Conservation (phyloP, 768 basidiomycete species). For the Tephrocybe sp. region DNA sequence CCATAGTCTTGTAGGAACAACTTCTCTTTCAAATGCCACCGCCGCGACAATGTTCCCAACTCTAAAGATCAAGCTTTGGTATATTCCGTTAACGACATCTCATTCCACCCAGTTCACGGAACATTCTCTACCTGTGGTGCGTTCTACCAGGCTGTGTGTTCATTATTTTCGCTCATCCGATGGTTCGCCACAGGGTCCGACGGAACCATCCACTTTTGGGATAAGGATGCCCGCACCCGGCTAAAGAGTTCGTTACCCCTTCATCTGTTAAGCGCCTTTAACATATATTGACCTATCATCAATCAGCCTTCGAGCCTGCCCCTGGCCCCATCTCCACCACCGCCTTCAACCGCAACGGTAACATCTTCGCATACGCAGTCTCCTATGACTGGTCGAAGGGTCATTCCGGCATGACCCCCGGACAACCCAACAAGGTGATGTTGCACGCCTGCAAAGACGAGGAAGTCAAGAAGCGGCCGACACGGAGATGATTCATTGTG, state of each 20-base stretch:
- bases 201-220: conserved; percentile 92
- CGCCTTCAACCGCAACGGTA: conserved; percentile 85
- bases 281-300: not conserved
- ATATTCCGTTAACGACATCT: conserved; percentile 83
- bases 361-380: conserved; percentile 88
- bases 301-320: conserved; percentile 66
- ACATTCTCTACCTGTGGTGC: conserved; percentile 82
- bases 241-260: conserved; percentile 68
- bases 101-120: conserved; percentile 82
- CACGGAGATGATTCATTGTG: conserved; percentile 31
- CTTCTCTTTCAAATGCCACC: conserved; percentile 88
- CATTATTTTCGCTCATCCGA: conserved; percentile 14
- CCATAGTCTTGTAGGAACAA: conserved; percentile 50
- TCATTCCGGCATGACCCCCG: conserved; percentile 77
- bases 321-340: conserved; percentile 79
- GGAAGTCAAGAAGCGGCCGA: conserved; percentile 72
- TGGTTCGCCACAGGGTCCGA: conserved; percentile 56
- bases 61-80: conserved; percentile 69
- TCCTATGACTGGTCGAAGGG: conserved; percentile 97
- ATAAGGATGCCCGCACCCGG: conserved; percentile 89
- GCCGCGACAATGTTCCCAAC: conserved; percentile 54
- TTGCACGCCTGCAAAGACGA: conserved; percentile 86
- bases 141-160: conserved; percentile 12
- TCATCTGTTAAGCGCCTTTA: not conserved
- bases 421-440: conserved; percentile 78